Percentiles rank a stretch among this genome's conserved stretches.
These are phyloP conservation scores for Colletotrichum eremochloae DNA, from an alignment of 2,329 filamentous ascomycete genomes.

Conservation along the genomic window DNA sequence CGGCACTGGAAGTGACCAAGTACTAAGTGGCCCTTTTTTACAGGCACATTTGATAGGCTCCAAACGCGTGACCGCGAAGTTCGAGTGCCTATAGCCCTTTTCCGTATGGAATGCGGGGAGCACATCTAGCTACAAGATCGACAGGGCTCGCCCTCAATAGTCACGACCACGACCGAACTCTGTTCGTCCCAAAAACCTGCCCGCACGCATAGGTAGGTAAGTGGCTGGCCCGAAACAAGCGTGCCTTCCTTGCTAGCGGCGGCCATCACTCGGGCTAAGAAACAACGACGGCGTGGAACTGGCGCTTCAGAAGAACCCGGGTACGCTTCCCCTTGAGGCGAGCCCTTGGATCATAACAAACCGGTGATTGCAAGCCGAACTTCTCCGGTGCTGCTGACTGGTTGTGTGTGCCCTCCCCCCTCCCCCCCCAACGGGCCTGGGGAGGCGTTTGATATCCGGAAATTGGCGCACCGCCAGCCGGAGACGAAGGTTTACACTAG, in stretches of 20 bases:
- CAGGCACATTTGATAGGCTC: not conserved
- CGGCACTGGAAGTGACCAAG: not conserved
- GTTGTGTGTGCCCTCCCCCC: not conserved
- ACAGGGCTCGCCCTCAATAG: constrained; percentile 31
- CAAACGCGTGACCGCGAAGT: constrained; percentile 5
- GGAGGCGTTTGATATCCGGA: constrained; percentile 29
- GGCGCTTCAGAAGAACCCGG: not conserved
- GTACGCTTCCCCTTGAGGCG: not conserved
- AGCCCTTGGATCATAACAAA: not conserved
- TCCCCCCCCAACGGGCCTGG: constrained; percentile 1
- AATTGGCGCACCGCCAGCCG: constrained; percentile 29
- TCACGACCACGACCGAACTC: constrained; percentile 28
- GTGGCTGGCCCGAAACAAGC: constrained; percentile 21
- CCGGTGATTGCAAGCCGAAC: constrained; percentile 12
- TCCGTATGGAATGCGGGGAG: constrained; percentile 24
- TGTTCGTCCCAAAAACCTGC: constrained; percentile 10
- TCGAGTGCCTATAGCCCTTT: not conserved
- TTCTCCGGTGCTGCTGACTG: not conserved
- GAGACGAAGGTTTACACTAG: constrained; percentile 39
- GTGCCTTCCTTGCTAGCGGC: constrained; percentile 8
- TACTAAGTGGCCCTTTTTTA: no score
- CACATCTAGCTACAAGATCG: constrained; percentile 29
- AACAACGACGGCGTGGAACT: not conserved
- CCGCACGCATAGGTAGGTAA: not conserved
- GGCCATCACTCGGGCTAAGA: not conserved